Base-by-base conservation (phyloP, 2,329 filamentous ascomycete genomes). In the Torrubiella hemipterigena region DNA sequence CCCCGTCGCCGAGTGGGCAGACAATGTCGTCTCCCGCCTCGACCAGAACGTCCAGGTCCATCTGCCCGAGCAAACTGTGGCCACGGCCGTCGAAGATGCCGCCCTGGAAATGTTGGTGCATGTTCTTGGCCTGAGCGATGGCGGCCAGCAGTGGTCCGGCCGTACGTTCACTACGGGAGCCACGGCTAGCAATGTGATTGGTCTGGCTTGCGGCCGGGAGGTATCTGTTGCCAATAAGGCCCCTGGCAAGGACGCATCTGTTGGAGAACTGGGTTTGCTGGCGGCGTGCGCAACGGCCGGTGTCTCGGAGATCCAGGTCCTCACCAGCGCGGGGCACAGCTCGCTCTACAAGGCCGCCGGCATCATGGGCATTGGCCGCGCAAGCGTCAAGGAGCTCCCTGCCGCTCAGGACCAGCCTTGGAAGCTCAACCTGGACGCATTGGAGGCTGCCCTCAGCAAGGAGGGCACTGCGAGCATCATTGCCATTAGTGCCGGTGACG, bases 41-140 rank as follows among this genome's bases (percentile, higher is more conserved):
- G 87, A 95, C 50, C 84, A 93, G 50, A 94, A 87, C 52, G 77
- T 86, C 5, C 70, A 78, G 35, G 82, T 93, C 1, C 86, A 95
- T 51, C 62, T 94, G 2, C 78, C 84, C 0, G 60, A 64, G 14
- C 81, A 94, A 51, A 81, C 76, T 0, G 67, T 87, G 18, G 70
- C 75, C 14, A 93, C 85, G 0, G 70, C 76, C 16, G 68, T 95
- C 8, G 87, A 95, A 52, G 74, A 79, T 39, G 64, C 67, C 11
- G 75, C 87, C 0, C 56, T 94, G 31, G 55, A 62, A 13, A 73
- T 93, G 61, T 55, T 94, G 5, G 60, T 73, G 29, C 67, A 78
- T 23, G 53, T 94, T 3, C 57, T 94, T 14, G 54, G 61, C 2
- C 59, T 94, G 0, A 63, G 67, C 2, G 55, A 56, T 1, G 47